Base-by-base conservation (phyloP, 202 grass and related monocot species). In the Musa balbisiana region DNA sequence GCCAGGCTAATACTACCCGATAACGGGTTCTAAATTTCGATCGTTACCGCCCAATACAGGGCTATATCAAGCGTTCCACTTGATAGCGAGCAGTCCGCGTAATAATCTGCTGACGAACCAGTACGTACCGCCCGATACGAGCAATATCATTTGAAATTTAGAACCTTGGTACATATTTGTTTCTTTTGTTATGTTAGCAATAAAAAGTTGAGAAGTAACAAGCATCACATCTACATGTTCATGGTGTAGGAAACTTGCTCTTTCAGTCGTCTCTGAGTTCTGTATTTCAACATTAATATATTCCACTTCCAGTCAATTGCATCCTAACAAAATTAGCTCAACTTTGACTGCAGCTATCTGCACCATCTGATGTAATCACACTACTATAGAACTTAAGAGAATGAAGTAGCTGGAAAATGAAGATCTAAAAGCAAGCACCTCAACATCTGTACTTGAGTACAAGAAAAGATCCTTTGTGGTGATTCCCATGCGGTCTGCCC, bases 401-500 rank as follows among this genome's bases (percentile, higher is more conserved):
- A 43, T 5, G 5, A 62, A 17, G 58, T 62, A 62, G 58, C 17
- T 62, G 21, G 51, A 53, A 60, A 55, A 55, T 16, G 49, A 76
- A 62, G 14, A 72, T 63, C 12, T 62, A 53, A 62, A 25, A 62
- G 16, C 55, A 71, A 55, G 82, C 77, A 97, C 94, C 94, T 93
- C 90, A 83, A 97, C 80, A 80, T 97, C 94, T 11, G 90, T 98
- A 77, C 90, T 91, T 65, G 94, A 98, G 67, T 98, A 98, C 43
- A 98, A 79, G 80, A 84, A 98, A 66, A 98, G 84, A 33, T 98
- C 85, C 71, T 79, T 85, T 63, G 90, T 86, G 21, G 29, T 84
- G 81, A 98, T 98, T 71, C 26, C 59, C 94, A 98, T 98, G 69
- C 90, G 86, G 21, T 86, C 74, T 84, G 94, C 94, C 79, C 94